These are phyloP conservation scores for Talaromyces islandicus DNA, from an alignment of 2,329 filamentous ascomycete species.

Conservation along the genomic window DNA sequence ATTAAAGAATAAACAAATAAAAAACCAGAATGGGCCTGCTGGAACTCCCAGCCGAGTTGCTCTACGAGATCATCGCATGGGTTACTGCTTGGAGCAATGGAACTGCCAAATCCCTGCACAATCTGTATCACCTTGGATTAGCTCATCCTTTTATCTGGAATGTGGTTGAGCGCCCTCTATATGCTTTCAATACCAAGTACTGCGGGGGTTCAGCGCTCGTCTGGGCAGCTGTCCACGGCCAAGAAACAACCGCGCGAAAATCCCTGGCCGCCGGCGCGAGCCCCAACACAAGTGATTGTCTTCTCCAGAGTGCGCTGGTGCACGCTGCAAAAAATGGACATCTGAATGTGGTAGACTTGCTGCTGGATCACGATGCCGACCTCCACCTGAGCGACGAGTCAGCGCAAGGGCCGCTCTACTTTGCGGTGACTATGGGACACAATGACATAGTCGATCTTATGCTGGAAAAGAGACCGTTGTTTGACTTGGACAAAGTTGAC, in stretches of 20 bases:
- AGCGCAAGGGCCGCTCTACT: not conserved
- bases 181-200: not conserved
- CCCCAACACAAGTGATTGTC: not conserved
- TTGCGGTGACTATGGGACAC: not conserved
- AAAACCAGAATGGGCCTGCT: not conserved
- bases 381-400: not conserved
- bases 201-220: not conserved
- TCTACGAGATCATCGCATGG: not conserved
- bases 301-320: not conserved
- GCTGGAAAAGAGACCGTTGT: not conserved
- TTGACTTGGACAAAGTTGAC: not conserved
- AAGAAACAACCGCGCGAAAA: not conserved
- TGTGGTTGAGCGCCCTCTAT: not conserved
- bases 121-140: not conserved
- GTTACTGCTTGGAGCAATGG: not conserved
- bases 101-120: not conserved
- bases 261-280: not conserved
- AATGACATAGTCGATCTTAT: not conserved
- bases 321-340: not conserved
- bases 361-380: conserved; percentile 1
- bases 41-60: not conserved
- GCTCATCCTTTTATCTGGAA: not conserved
- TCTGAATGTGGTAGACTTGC: not conserved
- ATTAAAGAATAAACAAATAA: conserved; percentile 4
- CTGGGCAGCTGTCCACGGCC: not conserved